Base-by-base conservation (phyloP, 352 stramenopile genomes). In the Hyaloperonospora brassicae region DNA sequence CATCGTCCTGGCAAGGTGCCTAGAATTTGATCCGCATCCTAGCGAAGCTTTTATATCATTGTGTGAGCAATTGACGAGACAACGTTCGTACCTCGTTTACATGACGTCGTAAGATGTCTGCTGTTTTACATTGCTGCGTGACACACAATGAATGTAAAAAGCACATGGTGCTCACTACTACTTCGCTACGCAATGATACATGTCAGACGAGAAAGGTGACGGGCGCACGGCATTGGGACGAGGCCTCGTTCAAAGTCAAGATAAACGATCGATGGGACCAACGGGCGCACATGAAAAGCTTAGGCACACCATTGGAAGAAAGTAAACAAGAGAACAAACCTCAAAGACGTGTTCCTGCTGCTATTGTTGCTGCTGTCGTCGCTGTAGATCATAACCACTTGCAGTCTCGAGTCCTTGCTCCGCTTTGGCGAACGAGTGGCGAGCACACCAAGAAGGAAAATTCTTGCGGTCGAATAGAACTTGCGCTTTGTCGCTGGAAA, bases 31-130 rank as follows among this genome's bases (percentile, higher is more conserved):
- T 31, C 7, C 27, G 27, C 27, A 31, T 8, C 3, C 3, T 7
- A 31, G 27, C 7, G 27, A 31, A n/a, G n/a, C 27, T 31, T 7
- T 31, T 7, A 31, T 8, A 3, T 70, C 39, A 51, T 59, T 38
- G 43, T 71, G 45, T 47, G 64, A 1, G 51, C 44, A 7, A 11
- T 12, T 69, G 10, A 66, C 55, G 2, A 21, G 40, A 1, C 45
- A 66, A 17, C 59, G 73, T 38, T 48, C 59, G 5, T 67, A 76
- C 38, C 36, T 46, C 4, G 53, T 72, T 17, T 75, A 74, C 45
- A 57, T 65, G 10, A 64, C 59, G 14, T 34, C n/a, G n/a, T n/a
- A n/a, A 63, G 53, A 1, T 49, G 76, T 38, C 35, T 73, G 27
- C 3, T 74, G 27, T 22, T 70, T 23, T n/a, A 50, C 68, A 38